Evolutionary conservation across 345 rosid species (phyloP).

Genomic region (Acer campestre): DNA sequence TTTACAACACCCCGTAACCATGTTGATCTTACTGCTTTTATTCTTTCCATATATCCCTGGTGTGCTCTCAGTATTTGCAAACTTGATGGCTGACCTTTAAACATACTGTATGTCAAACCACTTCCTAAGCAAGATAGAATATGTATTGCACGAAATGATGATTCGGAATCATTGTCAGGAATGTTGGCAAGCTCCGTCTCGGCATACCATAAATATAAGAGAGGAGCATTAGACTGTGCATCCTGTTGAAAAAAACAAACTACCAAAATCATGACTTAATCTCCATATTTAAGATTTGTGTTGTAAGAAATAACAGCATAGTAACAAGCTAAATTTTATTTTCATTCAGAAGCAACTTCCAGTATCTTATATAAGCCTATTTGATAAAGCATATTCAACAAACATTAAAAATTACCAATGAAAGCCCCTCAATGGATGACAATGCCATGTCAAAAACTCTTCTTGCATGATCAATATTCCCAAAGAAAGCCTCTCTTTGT

Average conservation of each 20-base stretch:
- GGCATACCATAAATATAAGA: constrained; percentile 87
- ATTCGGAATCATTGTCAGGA: constrained; percentile 39
- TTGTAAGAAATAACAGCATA: neutral
- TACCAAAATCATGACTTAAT: neutral
- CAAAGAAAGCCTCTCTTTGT: constrained; percentile 78
- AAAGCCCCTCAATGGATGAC: constrained; percentile 73
- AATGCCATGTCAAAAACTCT: constrained; percentile 94
- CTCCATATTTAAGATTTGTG: neutral
- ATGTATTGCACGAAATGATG: constrained; percentile 65
- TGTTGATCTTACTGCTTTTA: constrained; percentile 56
- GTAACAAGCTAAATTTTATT: neutral
- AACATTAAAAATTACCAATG: constrained; percentile 50
- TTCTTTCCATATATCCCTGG: constrained; percentile 79
- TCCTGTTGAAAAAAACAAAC: constrained; percentile 48
- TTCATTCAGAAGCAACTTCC: constrained; percentile 3
- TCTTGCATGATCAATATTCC: constrained; percentile 87
- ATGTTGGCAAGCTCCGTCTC: constrained; percentile 65
- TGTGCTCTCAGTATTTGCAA: constrained; percentile 86
- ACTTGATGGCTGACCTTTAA: constrained; percentile 64
- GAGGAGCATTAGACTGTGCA: constrained; percentile 58
- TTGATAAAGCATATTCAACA: neutral
- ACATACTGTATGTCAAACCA: constrained; percentile 61
- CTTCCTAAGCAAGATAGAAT: constrained; percentile 81
- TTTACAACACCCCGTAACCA: constrained; percentile 73
- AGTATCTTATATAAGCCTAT: constrained; percentile 3